Evolutionary conservation across 345 rosid genomes (phyloP).

Genomic region (Camelina sativa): DNA sequence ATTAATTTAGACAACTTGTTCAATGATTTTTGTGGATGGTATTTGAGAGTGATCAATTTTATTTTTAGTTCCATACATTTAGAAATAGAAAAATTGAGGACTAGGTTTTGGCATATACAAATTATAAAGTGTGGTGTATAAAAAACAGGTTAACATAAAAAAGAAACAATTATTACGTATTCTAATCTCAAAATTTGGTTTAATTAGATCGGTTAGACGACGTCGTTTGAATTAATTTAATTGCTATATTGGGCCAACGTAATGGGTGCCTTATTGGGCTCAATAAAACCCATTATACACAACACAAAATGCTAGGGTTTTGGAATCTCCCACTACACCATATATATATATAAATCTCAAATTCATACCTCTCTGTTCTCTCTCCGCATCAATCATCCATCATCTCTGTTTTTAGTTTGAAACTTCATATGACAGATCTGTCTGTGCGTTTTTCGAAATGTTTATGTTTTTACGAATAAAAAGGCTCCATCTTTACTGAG

Average conservation of each 20-base stretch:
- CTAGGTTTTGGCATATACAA: not conserved
- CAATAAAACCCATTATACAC: not conserved
- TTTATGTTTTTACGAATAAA: no score
- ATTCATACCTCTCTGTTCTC: no score
- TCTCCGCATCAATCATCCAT: no score
- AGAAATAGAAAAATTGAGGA: not conserved
- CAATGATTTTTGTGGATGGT: slow-evolving; percentile 2
- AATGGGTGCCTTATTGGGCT: not conserved
- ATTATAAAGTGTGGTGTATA: not conserved
- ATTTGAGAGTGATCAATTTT: not conserved
- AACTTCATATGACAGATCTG: not conserved
- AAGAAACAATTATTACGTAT: no score
- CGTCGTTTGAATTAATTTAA: no score
- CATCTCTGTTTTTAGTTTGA: no score
- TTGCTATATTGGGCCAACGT: not conserved
- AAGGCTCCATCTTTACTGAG: slow-evolving; percentile 41
- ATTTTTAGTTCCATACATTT: not conserved
- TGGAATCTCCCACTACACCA: no score
- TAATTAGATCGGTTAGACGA: no score
- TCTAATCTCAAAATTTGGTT: no score
- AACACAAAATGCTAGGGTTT: no score
- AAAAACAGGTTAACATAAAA: no score
- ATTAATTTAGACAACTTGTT: slow-evolving; percentile 13
- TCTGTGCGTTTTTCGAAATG: not conserved
- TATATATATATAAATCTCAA: no score